Base-by-base conservation (phyloP, 495 filamentous ascomycete species). In the Neurospora intermedia region DNA sequence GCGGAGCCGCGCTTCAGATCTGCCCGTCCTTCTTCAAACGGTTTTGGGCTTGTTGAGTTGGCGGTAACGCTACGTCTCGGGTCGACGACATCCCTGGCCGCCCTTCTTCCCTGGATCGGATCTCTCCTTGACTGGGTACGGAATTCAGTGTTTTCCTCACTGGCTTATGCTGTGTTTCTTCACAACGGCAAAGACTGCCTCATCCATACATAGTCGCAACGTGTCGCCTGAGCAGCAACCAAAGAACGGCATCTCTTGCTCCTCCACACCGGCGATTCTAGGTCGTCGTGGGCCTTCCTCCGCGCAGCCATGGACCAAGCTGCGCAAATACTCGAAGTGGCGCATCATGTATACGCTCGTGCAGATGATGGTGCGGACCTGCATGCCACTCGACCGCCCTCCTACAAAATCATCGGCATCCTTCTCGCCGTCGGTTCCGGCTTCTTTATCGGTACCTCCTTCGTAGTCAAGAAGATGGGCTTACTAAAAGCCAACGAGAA, bases 401-500 rank as follows among this genome's bases (percentile, higher is more conserved):
- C 77, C 59, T 99, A 91, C 87, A 99, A 98, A 80, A 89, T 91
- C 43, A 87, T 99, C 76, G 96, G 96, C 46, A 91, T 99, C 73
- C 87, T 89, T 15, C 86, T 99, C 40, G 96, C 96, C 6, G 88
- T 98, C 74, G 88, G 90, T 43, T 98, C 96, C 2, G 96, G 96
- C 18, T 81, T 94, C 40, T 98, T 99, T 81, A 99, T 99, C 79
- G 96, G 96, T 15, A 86, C 92, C 13, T 98, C 96, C 1, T 99
- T 99, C 78, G 94, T 99, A 54, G 80, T 99, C 74, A 98, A 98
- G 83, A 99, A 99, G 85, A 86, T 90, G 70, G 96, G 96, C 1
- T 81, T 99, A 73, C 86, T 99, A 62, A 94, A 88, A 77, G 96
- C 96, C 62, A 99, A 99, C 80, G 88, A 93, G 75, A 99, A 98